Percentiles rank a stretch among this genome's conserved stretches.
Conservation (phyloP, 2,329 filamentous ascomycete species). For the Fusarium sp. region DNA sequence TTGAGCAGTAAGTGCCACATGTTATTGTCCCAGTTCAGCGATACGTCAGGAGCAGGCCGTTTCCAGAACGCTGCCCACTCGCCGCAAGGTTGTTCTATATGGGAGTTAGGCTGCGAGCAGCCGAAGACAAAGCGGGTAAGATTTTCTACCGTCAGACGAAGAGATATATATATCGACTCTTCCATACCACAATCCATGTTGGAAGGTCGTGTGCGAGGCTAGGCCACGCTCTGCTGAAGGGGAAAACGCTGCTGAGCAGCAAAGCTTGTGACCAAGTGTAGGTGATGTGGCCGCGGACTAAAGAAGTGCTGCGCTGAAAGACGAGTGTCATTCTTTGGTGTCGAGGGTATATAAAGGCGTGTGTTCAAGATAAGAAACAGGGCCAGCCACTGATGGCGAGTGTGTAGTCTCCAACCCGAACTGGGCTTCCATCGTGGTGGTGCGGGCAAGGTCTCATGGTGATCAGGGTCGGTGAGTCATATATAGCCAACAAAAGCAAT, state of each 20-base stretch:
- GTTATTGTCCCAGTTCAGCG: background rate
- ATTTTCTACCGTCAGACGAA: background rate
- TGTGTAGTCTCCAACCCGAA: background rate
- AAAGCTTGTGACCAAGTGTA: background rate
- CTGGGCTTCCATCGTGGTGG: background rate
- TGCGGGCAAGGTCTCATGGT: background rate
- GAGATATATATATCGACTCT: background rate
- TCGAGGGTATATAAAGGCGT: background rate
- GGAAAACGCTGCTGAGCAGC: background rate
- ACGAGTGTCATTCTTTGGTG: too few species aligned
- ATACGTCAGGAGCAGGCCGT: background rate
- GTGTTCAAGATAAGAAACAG: background rate
- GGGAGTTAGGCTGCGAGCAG: background rate
- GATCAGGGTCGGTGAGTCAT: rapidly evolving
- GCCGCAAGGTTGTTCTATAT: background rate
- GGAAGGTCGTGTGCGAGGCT: background rate
- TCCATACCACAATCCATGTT: background rate
- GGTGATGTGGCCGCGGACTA: background rate
- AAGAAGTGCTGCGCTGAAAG: too few species aligned
- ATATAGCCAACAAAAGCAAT: background rate
- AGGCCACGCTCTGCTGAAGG: background rate
- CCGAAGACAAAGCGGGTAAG: background rate
- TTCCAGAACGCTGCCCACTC: background rate
- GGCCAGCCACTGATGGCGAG: background rate
- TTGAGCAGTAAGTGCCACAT: background rate